A percentile compares a stretch with the other conserved stretches of the same genome.
phyloP scores from a whole-genome alignment of 192 early-diverging fungal species.

The Coemansia guatemalensis region DNA sequence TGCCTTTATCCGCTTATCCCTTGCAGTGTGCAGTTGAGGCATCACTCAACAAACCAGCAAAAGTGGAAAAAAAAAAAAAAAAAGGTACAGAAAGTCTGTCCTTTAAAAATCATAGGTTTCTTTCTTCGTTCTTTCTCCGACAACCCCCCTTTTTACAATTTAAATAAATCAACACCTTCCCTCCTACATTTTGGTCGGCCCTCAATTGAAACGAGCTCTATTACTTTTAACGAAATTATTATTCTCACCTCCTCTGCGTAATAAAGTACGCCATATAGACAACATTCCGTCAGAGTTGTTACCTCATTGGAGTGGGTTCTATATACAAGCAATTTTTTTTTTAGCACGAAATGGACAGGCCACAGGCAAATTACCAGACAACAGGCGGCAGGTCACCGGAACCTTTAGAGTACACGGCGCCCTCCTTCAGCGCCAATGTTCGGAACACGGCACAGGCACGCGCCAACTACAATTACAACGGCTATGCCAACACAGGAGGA shows the following conservation, averaged over 20 bases:
- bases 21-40: neutral
- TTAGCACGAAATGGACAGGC: neutral
- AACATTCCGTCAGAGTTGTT: neutral
- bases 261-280: neutral
- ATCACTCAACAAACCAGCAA: too few species aligned
- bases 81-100: neutral
- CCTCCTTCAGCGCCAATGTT: conserved; percentile 7
- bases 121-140: neutral
- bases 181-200: neutral
- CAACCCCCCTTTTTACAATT: neutral
- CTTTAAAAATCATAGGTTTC: neutral
- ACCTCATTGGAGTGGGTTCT: neutral
- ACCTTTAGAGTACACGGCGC: conserved; percentile 22
- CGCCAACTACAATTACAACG: conserved; percentile 10
- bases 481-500: conserved; percentile 11
- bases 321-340: neutral
- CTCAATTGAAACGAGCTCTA: too few species aligned
- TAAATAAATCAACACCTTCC: neutral
- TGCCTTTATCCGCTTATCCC: neutral
- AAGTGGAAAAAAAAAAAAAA: neutral
- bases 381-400: conserved; percentile 12
- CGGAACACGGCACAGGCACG: conserved; percentile 11
- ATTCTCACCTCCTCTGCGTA: neutral
- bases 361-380: neutral
- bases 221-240: neutral